These are phyloP conservation scores for Chytriomyces confervae DNA, from an alignment of 192 early-diverging fungal genomes.

Conservation along the genomic window DNA sequence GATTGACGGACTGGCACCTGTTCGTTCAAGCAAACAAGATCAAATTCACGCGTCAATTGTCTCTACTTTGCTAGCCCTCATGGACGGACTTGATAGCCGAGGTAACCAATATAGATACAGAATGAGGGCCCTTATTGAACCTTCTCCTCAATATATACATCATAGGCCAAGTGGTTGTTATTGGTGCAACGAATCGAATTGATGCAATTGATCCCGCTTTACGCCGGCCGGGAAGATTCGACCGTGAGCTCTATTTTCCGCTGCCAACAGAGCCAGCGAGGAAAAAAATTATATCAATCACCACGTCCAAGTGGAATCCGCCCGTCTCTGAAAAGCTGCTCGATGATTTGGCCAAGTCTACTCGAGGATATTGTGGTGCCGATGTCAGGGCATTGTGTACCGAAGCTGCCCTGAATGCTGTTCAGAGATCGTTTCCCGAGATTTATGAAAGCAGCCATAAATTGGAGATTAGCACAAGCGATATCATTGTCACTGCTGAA, in stretches of 20 bases:
- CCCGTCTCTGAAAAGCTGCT: conserved; percentile 53
- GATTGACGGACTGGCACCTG: conserved; percentile 78
- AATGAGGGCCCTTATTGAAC: background rate
- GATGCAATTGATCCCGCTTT: conserved; percentile 80
- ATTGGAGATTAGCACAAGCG: conserved; percentile 53
- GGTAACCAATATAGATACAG: conserved; percentile 30
- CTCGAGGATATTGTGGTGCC: conserved; percentile 73
- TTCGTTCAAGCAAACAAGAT: conserved; percentile 67
- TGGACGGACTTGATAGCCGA: conserved; percentile 75
- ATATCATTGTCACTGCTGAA: conserved; percentile 57
- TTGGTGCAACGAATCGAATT: conserved; percentile 78
- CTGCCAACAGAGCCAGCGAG: conserved; percentile 64
- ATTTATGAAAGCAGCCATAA: conserved; percentile 68
- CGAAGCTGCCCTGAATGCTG: conserved; percentile 72
- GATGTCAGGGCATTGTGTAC: conserved; percentile 74
- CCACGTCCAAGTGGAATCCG: conserved; percentile 61
- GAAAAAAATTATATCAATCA: conserved; percentile 67
- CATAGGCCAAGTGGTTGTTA: conserved; percentile 74
- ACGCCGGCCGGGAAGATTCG: conserved; percentile 76
- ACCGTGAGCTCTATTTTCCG: conserved; percentile 74
- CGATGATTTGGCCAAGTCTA: conserved; percentile 57
- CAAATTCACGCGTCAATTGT: conserved; percentile 75
- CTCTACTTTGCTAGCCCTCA: conserved; percentile 73
- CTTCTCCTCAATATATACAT: conserved; percentile 3
- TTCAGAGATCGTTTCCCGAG: conserved; percentile 71